Conservation (phyloP, 2,329 filamentous ascomycete species). For the Leptographium flavum region DNA sequence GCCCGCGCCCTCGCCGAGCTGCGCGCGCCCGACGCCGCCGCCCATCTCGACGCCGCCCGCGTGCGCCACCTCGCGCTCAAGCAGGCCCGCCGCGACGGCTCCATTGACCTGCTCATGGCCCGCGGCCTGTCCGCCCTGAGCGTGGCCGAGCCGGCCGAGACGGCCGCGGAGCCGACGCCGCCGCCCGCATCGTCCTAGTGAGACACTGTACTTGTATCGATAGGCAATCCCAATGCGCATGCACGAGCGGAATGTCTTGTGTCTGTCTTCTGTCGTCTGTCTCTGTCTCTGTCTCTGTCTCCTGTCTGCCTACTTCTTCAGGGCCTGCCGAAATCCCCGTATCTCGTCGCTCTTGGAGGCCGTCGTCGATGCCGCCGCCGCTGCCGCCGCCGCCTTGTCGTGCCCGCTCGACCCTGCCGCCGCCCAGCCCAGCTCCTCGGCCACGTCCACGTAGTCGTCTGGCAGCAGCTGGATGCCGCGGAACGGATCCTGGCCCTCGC, state of each 20-base stretch:
- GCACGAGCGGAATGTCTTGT: no score
- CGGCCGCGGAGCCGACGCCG: not conserved
- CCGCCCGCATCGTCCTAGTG: not conserved
- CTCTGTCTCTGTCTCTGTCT: not conserved
- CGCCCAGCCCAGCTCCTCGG: not conserved
- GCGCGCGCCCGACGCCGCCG: constrained; percentile 31
- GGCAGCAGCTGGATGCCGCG: constrained; percentile 11
- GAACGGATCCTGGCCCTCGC: constrained; percentile 13
- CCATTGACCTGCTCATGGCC: constrained; percentile 20
- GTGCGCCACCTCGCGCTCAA: constrained; percentile 39
- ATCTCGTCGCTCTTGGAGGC: constrained; percentile 13
- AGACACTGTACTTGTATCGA: no score
- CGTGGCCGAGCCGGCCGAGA: not conserved
- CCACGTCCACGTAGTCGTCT: constrained; percentile 13
- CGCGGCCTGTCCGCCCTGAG: constrained; percentile 2
- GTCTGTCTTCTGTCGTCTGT: no score
- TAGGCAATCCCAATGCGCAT: no score
- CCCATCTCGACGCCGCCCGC: constrained; percentile 32
- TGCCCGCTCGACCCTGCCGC: not conserved
- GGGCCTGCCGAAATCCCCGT: constrained; percentile 37
- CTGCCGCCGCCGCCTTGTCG: not conserved
- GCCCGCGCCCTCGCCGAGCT: constrained; percentile 27
- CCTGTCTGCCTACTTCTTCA: constrained; percentile 13
- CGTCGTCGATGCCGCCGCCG: not conserved
- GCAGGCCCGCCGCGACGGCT: constrained; percentile 28